These are phyloP conservation scores for Pythium coloratum DNA, from an alignment of 352 stramenopile species.

Conservation along the genomic window DNA sequence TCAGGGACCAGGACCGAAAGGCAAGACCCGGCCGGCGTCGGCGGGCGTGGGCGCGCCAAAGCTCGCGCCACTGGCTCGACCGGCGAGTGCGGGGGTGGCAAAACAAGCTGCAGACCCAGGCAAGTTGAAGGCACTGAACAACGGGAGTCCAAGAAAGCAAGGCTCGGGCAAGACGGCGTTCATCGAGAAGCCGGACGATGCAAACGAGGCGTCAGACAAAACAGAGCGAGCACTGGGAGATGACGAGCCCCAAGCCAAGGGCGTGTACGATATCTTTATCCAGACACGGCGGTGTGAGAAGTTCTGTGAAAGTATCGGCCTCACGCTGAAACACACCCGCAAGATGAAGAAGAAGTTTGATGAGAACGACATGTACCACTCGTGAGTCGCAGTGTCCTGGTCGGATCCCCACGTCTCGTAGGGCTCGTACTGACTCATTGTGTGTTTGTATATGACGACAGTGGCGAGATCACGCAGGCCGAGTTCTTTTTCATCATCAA, in stretches of 20 bases:
- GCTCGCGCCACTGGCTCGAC: neutral
- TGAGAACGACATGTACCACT: conserved; percentile 76
- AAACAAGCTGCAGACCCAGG: neutral
- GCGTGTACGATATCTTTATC: conserved; percentile 52
- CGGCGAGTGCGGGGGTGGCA: conserved; percentile 1
- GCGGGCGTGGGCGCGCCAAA: neutral
- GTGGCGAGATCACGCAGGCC: conserved; percentile 67
- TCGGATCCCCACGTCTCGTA: no score
- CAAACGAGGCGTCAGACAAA: neutral
- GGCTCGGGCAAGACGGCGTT: conserved; percentile 12
- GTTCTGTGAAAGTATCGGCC: conserved; percentile 45
- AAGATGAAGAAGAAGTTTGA: conserved; percentile 74
- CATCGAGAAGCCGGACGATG: neutral
- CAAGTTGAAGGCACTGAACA: neutral
- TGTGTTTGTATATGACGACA: conserved; percentile 18
- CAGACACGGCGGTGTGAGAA: conserved; percentile 57
- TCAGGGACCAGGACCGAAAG: neutral
- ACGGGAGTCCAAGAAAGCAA: neutral
- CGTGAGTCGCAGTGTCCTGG: conserved; percentile 21
- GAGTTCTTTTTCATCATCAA: conserved; percentile 79
- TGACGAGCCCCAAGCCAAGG: conserved; percentile 22
- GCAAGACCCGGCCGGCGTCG: conserved; percentile 20
- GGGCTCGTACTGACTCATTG: neutral
- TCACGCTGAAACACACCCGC: conserved; percentile 56
- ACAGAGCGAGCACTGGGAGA: conserved; percentile 5